A percentile compares a stretch with the other conserved stretches of the same genome.
These are phyloP conservation scores for Echeveria elegans DNA, from an alignment of 164 flowering plant species.

Conservation along the genomic window DNA sequence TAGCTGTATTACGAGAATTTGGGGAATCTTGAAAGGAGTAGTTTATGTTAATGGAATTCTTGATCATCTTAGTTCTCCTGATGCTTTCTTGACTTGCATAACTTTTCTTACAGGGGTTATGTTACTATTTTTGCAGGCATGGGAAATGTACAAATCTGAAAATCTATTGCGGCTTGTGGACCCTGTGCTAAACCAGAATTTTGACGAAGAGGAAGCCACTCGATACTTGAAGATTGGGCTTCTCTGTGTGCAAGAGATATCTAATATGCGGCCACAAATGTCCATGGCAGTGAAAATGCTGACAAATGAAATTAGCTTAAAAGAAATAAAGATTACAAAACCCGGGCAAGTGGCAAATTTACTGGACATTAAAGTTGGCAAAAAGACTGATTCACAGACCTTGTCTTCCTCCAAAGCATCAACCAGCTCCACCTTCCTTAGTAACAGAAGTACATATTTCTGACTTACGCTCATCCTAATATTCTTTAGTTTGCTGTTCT, in stretches of 20 bases:
- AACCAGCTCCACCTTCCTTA: slow-evolving; percentile 6
- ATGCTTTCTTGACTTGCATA: too few species aligned
- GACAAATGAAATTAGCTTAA: slow-evolving; percentile 18
- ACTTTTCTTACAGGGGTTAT: neutral
- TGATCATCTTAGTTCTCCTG: too few species aligned
- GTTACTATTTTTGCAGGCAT: slow-evolving; percentile 38
- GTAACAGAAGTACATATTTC: slow-evolving; percentile 10
- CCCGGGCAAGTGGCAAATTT: slow-evolving; percentile 44
- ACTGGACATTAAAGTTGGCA: slow-evolving; percentile 34
- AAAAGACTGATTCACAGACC: slow-evolving; percentile 10
- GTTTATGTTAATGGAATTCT: too few species aligned
- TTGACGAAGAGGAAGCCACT: slow-evolving; percentile 35
- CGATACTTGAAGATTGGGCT: slow-evolving; percentile 48
- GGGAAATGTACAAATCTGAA: slow-evolving; percentile 36
- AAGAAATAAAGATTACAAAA: slow-evolving; percentile 22
- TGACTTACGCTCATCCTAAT: neutral
- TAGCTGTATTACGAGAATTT: neutral
- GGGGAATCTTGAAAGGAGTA: neutral
- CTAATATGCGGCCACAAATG: slow-evolving; percentile 44
- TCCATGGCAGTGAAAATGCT: slow-evolving; percentile 40
- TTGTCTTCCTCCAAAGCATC: slow-evolving; percentile 17
- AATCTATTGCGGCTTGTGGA: slow-evolving; percentile 33
- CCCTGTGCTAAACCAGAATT: slow-evolving; percentile 28
- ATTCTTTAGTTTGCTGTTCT: neutral
- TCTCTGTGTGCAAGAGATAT: slow-evolving; percentile 57